A percentile compares a stretch with the other conserved stretches of the same genome.
Evolutionary conservation across 2,329 filamentous ascomycete species (phyloP).

Genomic region (Colletotrichum sansevieriae): DNA sequence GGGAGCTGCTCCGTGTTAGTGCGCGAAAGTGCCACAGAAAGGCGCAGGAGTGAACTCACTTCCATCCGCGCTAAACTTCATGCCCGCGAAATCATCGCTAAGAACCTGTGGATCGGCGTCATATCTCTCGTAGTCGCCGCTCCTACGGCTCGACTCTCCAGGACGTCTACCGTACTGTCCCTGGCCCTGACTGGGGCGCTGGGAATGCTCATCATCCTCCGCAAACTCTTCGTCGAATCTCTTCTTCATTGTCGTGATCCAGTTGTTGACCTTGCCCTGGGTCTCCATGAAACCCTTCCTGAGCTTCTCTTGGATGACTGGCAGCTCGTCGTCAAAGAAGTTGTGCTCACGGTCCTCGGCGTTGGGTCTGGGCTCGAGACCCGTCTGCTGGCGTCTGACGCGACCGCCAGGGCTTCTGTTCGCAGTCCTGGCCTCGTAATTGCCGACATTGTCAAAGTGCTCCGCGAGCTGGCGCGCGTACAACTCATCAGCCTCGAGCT

Average conservation of each 20-base stretch:
- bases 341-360: conserved; percentile 81
- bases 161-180: conserved; percentile 58
- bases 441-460: conserved; percentile 79
- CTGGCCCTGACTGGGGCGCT: conserved; percentile 51
- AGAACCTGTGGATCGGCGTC: conserved; percentile 94
- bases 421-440: conserved; percentile 69
- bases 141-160: conserved; percentile 75
- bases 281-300: conserved; percentile 96
- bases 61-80: conserved; percentile 72
- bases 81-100: conserved; percentile 86
- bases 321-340: conserved; percentile 96
- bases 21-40: conserved; percentile 35
- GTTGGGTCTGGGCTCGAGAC: conserved; percentile 61
- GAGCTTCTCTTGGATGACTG: conserved; percentile 91
- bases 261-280: conserved; percentile 90
- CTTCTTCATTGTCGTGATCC: conserved; percentile 94
- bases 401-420: conserved; percentile 53
- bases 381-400: conserved; percentile 53
- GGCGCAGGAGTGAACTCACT: conserved; percentile 60
- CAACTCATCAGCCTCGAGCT: conserved; percentile 90
- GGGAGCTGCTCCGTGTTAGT: conserved; percentile 60
- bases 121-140: conserved; percentile 90
- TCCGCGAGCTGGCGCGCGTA: conserved; percentile 94
- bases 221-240: conserved; percentile 90
- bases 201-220: conserved; percentile 70